Evolutionary conservation across 495 filamentous ascomycete genomes (phyloP), one percentile per base, ranked within the genome.

Genomic region (Jackrogersella multiformis): DNA sequence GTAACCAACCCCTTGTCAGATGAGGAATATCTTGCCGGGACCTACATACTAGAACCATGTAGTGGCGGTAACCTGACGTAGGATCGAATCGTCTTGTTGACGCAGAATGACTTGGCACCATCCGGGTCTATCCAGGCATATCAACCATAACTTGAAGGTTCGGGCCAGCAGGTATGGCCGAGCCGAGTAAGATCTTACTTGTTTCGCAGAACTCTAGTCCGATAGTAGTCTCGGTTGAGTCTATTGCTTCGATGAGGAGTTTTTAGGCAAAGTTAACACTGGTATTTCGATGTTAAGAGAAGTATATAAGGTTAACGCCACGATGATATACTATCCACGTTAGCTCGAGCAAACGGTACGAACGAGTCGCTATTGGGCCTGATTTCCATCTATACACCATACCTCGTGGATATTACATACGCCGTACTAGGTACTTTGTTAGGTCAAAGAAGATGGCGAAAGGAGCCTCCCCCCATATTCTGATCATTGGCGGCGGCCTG

Each of bases 401-500:
- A 42, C 18, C 38, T 42, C 20, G 16, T 18, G 16, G 20, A 45
- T 24, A 16, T 9, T 26, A 26, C 21, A 16, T 1, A 24, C 13
- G 13, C 21, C 45, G 13, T 46, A n/a, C n/a, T n/a, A n/a, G n/a
- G n/a, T 23, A 46, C 44, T 23, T 23, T n/a, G 16, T 7, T 1
- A 56, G 24, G 7, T 16, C 8, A 26, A 51, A 5, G 4, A 62
- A 44, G 18, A 61, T 67, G 57, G 64, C 42, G 35, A 56, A 52
- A 45, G 64, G 51, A n/a, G 24, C 38, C n/a, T 55, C 41, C 8
- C 64, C 56, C 5, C 74, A 74, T 56, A 69, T 80, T 52, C 70
- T 74, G 55, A 78, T 87, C 49, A 76, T 81, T 35, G 85, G 85
- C 51, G 84, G 76, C 38, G 85, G 86, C 16, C 75, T 87, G 2